Base-by-base conservation (phyloP, 2,329 filamentous ascomycete species). In the Fusarium praegraminearum region DNA sequence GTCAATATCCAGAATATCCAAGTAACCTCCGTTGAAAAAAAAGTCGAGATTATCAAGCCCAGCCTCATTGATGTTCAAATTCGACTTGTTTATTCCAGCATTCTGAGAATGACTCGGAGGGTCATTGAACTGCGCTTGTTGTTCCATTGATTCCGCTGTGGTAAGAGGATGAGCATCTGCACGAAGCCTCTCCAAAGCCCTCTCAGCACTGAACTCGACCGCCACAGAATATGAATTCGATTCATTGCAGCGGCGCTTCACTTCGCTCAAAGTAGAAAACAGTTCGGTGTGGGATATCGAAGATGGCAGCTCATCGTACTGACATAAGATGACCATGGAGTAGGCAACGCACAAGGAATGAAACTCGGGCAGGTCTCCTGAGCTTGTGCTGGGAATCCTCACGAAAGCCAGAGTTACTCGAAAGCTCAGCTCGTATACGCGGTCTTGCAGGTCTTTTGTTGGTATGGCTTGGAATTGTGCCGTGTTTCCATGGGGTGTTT, bases 11-110 rank as follows among this genome's bases (percentile, higher is more conserved):
- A 63, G 45, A 5, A 67, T 20, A 15, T 67, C 63, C 18, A 67
- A 26, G 13, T 67, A 67, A 2, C 65, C 65, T 12, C 65, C 65
- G 4, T 66, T 66, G 32, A 66, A 66, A 50, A 66, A 66, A 16
- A 66, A 66, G 9, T 66, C 63, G 3, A 66, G 47, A 8, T 61
- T 60, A 41, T 66, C 63, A 5, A 67, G 52, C 32, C 65, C 61
- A 15, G 32, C 32, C 11, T 47, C 54, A 35, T 32, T 28, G 18
- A 50, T 52, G 20, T 40, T 60, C 9, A 60, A 36, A 32, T 16
- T 28, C 5, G 28, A 20, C 20, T 38, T 65, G 7, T 43, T 60
- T 3, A 12, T 10, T 7, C 22, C 41, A 1, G 18, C 16, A 15
- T 12, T 56, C 11, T 66, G 62, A 24, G 16, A 3, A n/a, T 28